phyloP scores from a whole-genome alignment of 2,329 filamentous ascomycete species.

The Claviceps fusiformis region DNA sequence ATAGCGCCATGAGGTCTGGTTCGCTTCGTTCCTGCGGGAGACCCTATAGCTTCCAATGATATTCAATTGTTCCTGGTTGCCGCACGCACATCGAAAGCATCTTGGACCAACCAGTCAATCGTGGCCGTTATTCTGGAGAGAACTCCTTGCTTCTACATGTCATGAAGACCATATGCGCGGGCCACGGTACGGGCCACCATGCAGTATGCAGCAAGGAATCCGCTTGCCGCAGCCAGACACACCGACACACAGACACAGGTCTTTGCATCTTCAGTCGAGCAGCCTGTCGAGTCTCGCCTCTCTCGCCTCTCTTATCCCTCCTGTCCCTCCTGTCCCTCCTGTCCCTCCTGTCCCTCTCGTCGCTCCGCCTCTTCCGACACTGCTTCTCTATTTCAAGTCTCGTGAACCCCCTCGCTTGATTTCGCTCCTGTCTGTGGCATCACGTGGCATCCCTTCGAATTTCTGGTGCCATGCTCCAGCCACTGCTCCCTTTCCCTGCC shows the following conservation, averaged over 20 bases:
- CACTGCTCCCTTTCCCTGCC: background rate
- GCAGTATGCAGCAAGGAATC: constrained; percentile 2
- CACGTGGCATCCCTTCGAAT: background rate
- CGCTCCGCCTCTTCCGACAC: background rate
- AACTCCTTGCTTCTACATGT: background rate
- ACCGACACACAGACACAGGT: background rate
- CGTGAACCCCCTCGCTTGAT: background rate
- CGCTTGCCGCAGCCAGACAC: constrained; percentile 1
- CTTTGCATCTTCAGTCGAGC: background rate
- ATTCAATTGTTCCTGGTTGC: too few relatives aligned
- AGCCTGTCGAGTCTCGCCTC: background rate
- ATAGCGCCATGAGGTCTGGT: background rate
- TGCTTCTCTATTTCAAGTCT: background rate
- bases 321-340: background rate
- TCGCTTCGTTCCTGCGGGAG: background rate
- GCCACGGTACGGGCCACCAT: background rate
- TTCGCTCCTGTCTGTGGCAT: background rate
- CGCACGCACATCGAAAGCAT: background rate
- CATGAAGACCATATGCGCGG: background rate
- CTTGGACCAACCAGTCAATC: background rate
- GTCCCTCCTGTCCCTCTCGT: background rate
- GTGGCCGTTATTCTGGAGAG: background rate
- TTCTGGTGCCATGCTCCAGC: background rate
- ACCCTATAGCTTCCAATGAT: background rate
- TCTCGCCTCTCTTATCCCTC: background rate